Evolutionary conservation across 805 yeast genomes (phyloP), one percentile per base, ranked within the genome.

Genomic region (Suhomyces sp.): DNA sequence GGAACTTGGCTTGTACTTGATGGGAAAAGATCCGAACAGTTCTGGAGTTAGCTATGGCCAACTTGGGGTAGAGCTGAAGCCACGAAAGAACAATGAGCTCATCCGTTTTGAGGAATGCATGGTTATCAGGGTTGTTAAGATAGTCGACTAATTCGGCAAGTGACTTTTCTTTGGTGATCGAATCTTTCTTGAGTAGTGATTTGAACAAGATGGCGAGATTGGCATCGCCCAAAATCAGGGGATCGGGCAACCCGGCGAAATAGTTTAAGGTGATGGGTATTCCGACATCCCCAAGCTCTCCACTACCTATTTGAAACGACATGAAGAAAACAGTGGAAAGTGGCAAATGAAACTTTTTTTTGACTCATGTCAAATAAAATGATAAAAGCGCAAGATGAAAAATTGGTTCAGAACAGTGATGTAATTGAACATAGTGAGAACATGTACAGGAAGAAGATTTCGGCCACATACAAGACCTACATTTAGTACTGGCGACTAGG

Each of bases 81-180:
- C 89, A 89, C 35, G 84, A 79, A 48, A 75, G 77, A n/a, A 79
- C 66, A 17, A 79, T 77, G 22, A 81, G 59, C 49, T 84, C 87
- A 55, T 85, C 85, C 13, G 22, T 19, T 33, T 48, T 50, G 15
- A 61, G 61, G 9, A 39, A 39, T 15, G 43, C 29, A n/a, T 31
- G 20, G 4, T 17, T 20, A 5, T 9, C 13, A 12, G 22, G 17
- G 15, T 13, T 6, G 29, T 45, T 33, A 2, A 75, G 59, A 27
- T 86, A 63, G 6, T 54, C 54, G 29, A 63, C 51, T 44, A 74
- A 60, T 41, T 87, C 96, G 5, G 57, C 63, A 22, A 90, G 71
- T 1, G 94, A 90, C 63, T 86, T 88, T 59, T 89, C 96, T 62
- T 85, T 87, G 0, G 98, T 93, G n/a, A 83, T 84, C 6, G 85